Base-by-base conservation (phyloP, 495 filamentous ascomycete species). In the Massariosphaeria phaeospora region DNA sequence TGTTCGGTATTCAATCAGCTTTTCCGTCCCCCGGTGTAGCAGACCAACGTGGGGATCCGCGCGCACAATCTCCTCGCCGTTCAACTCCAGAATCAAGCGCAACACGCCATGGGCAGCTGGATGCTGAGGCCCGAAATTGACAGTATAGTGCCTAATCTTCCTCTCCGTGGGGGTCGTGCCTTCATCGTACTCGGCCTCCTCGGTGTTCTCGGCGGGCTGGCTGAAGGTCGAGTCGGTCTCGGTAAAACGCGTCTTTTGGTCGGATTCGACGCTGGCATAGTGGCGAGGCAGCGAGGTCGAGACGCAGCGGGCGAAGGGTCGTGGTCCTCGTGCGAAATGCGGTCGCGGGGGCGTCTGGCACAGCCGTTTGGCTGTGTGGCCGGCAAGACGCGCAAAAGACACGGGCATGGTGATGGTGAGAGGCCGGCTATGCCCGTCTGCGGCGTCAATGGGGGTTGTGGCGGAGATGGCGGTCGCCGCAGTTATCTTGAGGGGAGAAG, bases 61-160 rank as follows among this genome's bases (percentile, higher is more conserved):
- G 61, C 94, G 86, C 60, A 99, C 77, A 63, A 99, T 99, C 76
- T 96, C 88, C 72, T 99, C 94, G 65, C 94, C 94, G 74, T 88
- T 96, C 64, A 99, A 78, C 67, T 99, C 94, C 66, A 97, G 79
- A 78, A 99, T 99, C 72, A 99, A 76, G 17, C 94, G 87, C 65
- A 99, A 74, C 83, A 99, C 94, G 67, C 94, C 94, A 78, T 99
- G 94, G 52, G 94, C 94, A 65, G 94, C 94, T 31, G 94, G 94
- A 75, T 99, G 94, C 77, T 99, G 94, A 57, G 94, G 94, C 62
- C 94, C 94, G 66, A 99, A 99, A 76, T 99, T 99, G 77, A 99
- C 91, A 4, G 94, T 99, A 75, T 99, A 99, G 71, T 99, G 94
- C 61, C 94, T 80, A 60, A 97, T 88, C 77, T 96, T 96, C 66